Percentiles rank a stretch among this genome's conserved stretches.
Evolutionary conservation across 2,329 filamentous ascomycete genomes (phyloP).

Genomic region (Xylariaceae sp.): DNA sequence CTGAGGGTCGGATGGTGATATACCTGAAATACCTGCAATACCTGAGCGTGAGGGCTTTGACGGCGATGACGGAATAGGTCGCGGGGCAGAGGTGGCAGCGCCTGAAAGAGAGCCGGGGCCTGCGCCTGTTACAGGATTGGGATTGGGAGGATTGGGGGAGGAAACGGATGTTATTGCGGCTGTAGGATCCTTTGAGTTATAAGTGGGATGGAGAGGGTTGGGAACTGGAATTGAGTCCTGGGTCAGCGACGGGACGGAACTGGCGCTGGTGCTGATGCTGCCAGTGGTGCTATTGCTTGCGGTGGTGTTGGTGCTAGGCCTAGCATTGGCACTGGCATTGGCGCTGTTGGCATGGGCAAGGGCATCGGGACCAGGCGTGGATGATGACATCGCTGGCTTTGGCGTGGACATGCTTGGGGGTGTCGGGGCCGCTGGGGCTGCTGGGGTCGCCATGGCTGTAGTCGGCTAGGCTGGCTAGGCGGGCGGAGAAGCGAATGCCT

Average conservation of each 20-base stretch:
- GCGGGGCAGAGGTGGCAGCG: conserved; percentile 11
- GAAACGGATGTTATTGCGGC: conserved; percentile 1
- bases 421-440: neutral
- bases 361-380: neutral
- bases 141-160: neutral
- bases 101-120: neutral
- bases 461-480: neutral
- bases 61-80: conserved; percentile 13
- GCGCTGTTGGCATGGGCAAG: neutral
- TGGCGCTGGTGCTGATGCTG: neutral
- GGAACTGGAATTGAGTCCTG: neutral
- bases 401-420: neutral
- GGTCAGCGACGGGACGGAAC: neutral
- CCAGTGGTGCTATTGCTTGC: neutral
- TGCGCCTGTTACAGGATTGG: too few relatives aligned
- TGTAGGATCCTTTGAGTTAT: neutral
- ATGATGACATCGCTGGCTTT: conserved; percentile 17
- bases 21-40: conserved; percentile 9
- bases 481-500: neutral
- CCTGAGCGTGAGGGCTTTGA: neutral
- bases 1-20: conserved; percentile 10
- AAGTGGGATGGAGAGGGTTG: too few relatives aligned
- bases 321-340: neutral
- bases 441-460: neutral
- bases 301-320: neutral